Conservation (phyloP, 2,329 filamentous ascomycete genomes). For the Lasiodiplodia hormozganensis region DNA sequence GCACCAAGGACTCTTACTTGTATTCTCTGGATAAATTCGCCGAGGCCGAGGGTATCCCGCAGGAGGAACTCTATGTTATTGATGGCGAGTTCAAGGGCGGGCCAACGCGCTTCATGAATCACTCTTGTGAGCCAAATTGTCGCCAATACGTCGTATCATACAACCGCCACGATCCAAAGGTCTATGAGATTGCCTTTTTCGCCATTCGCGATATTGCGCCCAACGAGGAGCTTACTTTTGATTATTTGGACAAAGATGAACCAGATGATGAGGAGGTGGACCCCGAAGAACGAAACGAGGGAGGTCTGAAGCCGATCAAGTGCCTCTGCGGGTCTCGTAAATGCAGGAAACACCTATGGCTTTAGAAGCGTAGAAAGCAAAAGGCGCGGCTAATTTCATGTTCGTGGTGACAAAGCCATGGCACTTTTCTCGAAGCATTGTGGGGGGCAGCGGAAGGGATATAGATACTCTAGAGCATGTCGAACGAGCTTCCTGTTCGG, state of each 20-base stretch:
- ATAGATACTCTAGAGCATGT: neutral
- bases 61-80: constrained; percentile 53
- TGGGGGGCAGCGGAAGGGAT: neutral
- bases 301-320: constrained; percentile 37
- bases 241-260: constrained; percentile 71
- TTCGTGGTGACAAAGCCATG: neutral
- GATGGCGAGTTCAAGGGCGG: constrained; percentile 79
- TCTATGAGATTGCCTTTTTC: constrained; percentile 81
- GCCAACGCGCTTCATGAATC: constrained; percentile 82
- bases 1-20: constrained; percentile 75
- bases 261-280: constrained; percentile 51
- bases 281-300: constrained; percentile 57
- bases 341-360: constrained; percentile 75
- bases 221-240: constrained; percentile 77
- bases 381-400: neutral
- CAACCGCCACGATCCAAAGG: constrained; percentile 74
- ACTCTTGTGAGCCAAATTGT: constrained; percentile 80
- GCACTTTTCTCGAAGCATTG: neutral
- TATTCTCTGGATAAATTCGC: constrained; percentile 84
- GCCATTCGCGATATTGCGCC: constrained; percentile 70
- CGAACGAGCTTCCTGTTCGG: neutral
- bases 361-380: constrained; percentile 33
- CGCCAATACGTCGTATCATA: constrained; percentile 80
- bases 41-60: constrained; percentile 61
- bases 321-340: constrained; percentile 67